Evolutionary conservation across 768 basidiomycete genomes (phyloP).

Genomic region (Naematelia encephala): DNA sequence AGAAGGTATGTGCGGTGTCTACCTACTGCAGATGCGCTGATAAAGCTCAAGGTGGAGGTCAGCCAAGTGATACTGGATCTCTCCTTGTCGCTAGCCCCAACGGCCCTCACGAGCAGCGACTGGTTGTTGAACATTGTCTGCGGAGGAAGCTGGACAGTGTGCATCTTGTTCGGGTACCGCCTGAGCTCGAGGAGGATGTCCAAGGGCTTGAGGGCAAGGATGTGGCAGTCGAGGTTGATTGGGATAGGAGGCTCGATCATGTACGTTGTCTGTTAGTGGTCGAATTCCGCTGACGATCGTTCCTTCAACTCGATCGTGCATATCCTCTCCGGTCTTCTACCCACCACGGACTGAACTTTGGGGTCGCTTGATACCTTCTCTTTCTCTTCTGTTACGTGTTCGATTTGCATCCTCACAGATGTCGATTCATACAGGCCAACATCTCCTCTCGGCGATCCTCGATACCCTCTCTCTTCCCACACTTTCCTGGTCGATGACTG

Average conservation of each 20-base stretch:
- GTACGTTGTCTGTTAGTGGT: constrained; percentile 19
- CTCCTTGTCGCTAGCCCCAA: constrained; percentile 26
- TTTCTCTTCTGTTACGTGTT: background rate
- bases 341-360: background rate
- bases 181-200: constrained; percentile 6
- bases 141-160: constrained; percentile 36
- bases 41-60: constrained; percentile 41
- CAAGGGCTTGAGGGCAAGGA: constrained; percentile 17
- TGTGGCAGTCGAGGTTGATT: constrained; percentile 46
- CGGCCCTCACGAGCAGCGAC: constrained; percentile 14
- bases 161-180: constrained; percentile 40
- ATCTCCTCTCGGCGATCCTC: constrained; percentile 48
- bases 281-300: background rate
- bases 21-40: constrained; percentile 3
- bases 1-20: constrained; percentile 32
- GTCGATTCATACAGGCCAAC: constrained; percentile 48
- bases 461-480: constrained; percentile 41
- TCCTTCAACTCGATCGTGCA: too few relatives aligned
- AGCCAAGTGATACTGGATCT: constrained; percentile 45
- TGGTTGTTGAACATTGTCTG: constrained; percentile 37
- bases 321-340: background rate
- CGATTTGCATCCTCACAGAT: constrained; percentile 24
- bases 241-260: constrained; percentile 47
- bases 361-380: background rate
- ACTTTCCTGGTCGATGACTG: constrained; percentile 45